Percentiles rank a stretch among this genome's conserved stretches.
Evolutionary conservation across 805 yeast genomes (phyloP).

Genomic region (Cyberlindnera maritima): DNA sequence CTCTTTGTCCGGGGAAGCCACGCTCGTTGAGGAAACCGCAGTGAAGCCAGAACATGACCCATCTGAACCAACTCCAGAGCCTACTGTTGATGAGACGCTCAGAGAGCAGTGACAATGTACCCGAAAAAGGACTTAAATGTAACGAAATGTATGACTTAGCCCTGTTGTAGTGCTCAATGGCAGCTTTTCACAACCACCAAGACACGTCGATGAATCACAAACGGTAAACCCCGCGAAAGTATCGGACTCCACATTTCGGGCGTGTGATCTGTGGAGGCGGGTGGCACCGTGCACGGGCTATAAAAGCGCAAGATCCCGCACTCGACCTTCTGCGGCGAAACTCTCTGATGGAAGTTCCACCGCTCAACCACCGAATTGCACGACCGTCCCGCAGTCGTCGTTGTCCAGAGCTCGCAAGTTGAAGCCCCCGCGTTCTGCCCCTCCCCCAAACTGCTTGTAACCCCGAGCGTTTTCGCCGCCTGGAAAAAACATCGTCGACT

Average conservation of each 20-base stretch:
- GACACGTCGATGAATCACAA: not conserved
- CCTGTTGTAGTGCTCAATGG: too few relatives aligned
- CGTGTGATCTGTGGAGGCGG: not conserved
- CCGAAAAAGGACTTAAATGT: too few relatives aligned
- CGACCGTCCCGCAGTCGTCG: too few relatives aligned
- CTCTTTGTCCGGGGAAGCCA: not conserved
- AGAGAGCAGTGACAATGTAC: not conserved
- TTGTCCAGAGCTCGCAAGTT: not conserved
- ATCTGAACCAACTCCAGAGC: not conserved
- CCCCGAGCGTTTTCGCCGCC: not conserved
- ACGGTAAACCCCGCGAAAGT: not conserved
- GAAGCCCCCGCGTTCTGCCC: not conserved
- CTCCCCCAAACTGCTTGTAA: not conserved
- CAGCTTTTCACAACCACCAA: not conserved
- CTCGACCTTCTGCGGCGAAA: too few relatives aligned
- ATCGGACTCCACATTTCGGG: conserved; percentile 2
- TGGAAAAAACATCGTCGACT: not conserved
- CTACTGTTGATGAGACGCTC: not conserved
- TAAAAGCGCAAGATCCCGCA: too few relatives aligned
- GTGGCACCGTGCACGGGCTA: too few relatives aligned
- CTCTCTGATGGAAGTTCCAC: too few relatives aligned
- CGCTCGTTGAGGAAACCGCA: not conserved
- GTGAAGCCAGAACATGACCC: too few relatives aligned
- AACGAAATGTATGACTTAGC: too few relatives aligned
- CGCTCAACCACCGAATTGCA: too few relatives aligned